A percentile compares a stretch with the other conserved stretches of the same genome.
Conservation (phyloP, 495 filamentous ascomycete genomes). For the Penicillium roqueforti region DNA sequence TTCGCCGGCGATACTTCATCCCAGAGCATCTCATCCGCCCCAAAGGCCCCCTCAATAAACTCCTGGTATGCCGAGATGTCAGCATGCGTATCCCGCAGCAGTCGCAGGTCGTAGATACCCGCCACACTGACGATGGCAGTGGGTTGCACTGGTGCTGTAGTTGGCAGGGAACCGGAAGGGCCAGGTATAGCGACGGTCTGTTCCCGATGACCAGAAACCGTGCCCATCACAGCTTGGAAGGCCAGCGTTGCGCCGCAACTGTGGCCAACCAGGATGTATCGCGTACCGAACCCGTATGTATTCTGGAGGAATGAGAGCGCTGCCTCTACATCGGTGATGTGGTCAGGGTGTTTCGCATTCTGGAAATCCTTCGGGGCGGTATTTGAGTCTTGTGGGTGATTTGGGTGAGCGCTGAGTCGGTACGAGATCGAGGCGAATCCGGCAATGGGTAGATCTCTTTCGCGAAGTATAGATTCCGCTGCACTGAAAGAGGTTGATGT, state of each 20-base stretch:
- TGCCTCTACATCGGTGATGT: conserved; percentile 63
- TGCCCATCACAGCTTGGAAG: conserved; percentile 60
- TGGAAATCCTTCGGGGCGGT: conserved; percentile 37
- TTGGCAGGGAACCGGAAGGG: conserved; percentile 20
- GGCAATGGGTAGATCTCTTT: conserved; percentile 40
- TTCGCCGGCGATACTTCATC: conserved; percentile 48
- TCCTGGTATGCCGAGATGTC: conserved; percentile 50
- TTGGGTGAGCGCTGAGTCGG: conserved; percentile 70
- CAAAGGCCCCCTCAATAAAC: conserved; percentile 63
- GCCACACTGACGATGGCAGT: conserved; percentile 55
- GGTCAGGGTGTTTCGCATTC: conserved; percentile 64
- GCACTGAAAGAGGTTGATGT: conserved; percentile 48
- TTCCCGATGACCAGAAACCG: conserved; percentile 24
- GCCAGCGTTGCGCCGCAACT: conserved; percentile 71
- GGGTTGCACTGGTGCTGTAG: conserved; percentile 28
- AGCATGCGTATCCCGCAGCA: conserved; percentile 45
- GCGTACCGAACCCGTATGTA: conserved; percentile 44
- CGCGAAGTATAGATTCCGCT: conserved; percentile 43
- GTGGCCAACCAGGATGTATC: conserved; percentile 71
- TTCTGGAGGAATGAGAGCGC: conserved; percentile 59
- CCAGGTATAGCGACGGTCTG: conserved; percentile 11
- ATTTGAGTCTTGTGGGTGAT: conserved; percentile 48
- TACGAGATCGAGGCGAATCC: conserved; percentile 75
- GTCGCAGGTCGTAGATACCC: conserved; percentile 63
- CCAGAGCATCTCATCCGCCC: conserved; percentile 49